These are phyloP conservation scores for Ustilago nuda DNA, from an alignment of 1,284 basidiomycete genomes.

Conservation along the genomic window DNA sequence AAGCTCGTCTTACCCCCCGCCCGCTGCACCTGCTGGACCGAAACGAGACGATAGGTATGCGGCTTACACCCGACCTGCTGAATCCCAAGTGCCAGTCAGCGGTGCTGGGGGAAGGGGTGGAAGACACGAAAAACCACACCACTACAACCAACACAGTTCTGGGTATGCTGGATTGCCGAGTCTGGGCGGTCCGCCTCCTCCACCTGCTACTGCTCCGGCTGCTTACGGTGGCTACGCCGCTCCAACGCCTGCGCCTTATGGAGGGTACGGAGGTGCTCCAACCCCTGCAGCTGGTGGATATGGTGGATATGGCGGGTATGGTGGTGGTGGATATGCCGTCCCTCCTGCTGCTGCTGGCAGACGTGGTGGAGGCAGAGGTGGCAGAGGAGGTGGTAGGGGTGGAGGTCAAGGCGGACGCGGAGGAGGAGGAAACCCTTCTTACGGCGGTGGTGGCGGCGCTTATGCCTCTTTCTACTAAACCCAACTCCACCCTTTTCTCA, in stretches of 20 bases:
- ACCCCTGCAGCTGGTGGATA: neutral
- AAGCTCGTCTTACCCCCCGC: neutral
- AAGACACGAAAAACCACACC: constrained; percentile 10
- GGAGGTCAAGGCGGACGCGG: constrained; percentile 15
- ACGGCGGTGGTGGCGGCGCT: constrained; percentile 34
- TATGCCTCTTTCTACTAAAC: constrained; percentile 45
- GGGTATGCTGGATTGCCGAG: constrained; percentile 38
- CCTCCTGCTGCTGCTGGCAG: constrained; percentile 1
- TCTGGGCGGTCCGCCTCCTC: constrained; percentile 24
- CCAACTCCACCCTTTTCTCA: constrained; percentile 26
- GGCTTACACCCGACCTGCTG: constrained; percentile 27
- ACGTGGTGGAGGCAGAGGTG: constrained; percentile 15
- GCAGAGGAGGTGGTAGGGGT: constrained; percentile 16
- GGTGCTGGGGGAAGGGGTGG: constrained; percentile 23
- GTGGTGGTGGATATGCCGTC: constrained; percentile 36
- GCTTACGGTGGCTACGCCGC: constrained; percentile 41
- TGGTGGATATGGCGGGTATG: constrained; percentile 16
- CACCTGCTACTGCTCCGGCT: constrained; percentile 9
- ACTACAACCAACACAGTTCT: neutral
- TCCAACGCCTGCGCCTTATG: constrained; percentile 22
- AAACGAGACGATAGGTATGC: constrained; percentile 31
- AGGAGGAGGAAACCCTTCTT: constrained; percentile 11
- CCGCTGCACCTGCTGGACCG: constrained; percentile 15
- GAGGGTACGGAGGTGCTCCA: constrained; percentile 27
- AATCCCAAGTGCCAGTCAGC: constrained; percentile 9